These are phyloP conservation scores for Dissophora ornata DNA, from an alignment of 192 early-diverging fungal species.

Conservation along the genomic window DNA sequence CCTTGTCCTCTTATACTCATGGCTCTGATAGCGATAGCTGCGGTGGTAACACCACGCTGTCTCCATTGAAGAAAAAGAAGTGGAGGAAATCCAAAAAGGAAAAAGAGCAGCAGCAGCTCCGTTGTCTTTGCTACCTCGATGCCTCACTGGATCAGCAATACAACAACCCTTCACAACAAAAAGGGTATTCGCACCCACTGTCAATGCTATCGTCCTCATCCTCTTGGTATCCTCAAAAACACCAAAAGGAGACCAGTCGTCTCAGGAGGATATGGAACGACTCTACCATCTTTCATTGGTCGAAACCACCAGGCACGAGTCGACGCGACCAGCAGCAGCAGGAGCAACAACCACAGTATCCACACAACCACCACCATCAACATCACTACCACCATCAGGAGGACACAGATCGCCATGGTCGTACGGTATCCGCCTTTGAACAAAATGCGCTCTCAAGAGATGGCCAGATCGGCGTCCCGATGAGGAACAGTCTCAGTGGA, in stretches of 20 bases:
- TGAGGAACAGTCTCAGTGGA: slow-evolving; percentile 23
- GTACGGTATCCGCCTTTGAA: background rate
- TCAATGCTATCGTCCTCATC: too few relatives aligned
- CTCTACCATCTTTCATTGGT: slow-evolving; percentile 38
- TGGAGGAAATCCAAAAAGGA: slow-evolving; percentile 14
- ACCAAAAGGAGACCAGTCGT: slow-evolving; percentile 34
- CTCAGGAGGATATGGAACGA: slow-evolving; percentile 49
- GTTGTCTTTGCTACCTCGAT: slow-evolving; percentile 48
- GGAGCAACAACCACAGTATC: background rate
- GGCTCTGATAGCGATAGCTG: slow-evolving; percentile 36
- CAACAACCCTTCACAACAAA: background rate
- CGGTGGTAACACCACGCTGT: slow-evolving; percentile 1
- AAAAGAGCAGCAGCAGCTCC: slow-evolving; percentile 5
- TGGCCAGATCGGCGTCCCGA: background rate
- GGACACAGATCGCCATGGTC: too few relatives aligned
- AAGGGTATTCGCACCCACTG: slow-evolving; percentile 10
- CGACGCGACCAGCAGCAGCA: background rate
- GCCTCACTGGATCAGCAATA: slow-evolving; percentile 13
- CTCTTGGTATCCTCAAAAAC: slow-evolving; percentile 41
- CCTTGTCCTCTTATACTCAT: slow-evolving; percentile 19
- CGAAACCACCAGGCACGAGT: slow-evolving; percentile 14
- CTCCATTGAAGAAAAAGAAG: slow-evolving; percentile 23
- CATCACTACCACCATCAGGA: too few relatives aligned
- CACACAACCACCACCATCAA: background rate
- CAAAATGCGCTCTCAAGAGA: background rate